Conservation (phyloP, 352 stramenopile species). For the Elongisporangium prolatum region DNA sequence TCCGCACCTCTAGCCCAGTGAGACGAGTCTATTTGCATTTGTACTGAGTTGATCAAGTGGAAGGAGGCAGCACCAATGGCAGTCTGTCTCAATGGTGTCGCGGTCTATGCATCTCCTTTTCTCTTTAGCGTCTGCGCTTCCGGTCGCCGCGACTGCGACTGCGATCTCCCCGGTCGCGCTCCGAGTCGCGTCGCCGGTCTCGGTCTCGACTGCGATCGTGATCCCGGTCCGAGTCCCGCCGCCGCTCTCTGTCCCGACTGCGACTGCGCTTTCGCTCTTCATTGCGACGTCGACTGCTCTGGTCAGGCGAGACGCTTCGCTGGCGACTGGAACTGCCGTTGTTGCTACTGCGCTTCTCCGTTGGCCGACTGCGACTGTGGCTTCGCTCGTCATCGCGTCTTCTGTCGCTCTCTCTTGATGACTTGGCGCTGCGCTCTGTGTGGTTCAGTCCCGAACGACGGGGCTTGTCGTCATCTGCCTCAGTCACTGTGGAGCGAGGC, state of each 20-base stretch:
- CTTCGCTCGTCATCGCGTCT: slow-evolving; percentile 8
- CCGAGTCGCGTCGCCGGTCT: slow-evolving; percentile 1
- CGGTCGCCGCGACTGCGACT: not conserved
- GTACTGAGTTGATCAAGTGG: slow-evolving; percentile 4
- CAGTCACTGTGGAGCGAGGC: slow-evolving; percentile 10
- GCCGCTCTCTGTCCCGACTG: slow-evolving; percentile 6
- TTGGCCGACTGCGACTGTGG: slow-evolving; percentile 1
- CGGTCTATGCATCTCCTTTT: slow-evolving; percentile 2
- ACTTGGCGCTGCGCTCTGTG: slow-evolving; percentile 4
- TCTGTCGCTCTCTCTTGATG: slow-evolving; percentile 6
- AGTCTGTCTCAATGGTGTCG: slow-evolving; percentile 2
- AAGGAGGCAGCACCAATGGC: not conserved
- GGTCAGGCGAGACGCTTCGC: slow-evolving; percentile 9
- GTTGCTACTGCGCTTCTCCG: slow-evolving; percentile 11
- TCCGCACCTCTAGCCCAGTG: slow-evolving; percentile 4
- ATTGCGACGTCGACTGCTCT: slow-evolving; percentile 12
- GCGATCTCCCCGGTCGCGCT: slow-evolving; percentile 6
- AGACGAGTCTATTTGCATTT: slow-evolving; percentile 15
- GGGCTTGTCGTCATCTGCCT: slow-evolving; percentile 1
- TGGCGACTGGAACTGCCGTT: slow-evolving; percentile 5
- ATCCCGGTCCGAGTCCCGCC: slow-evolving; percentile 8
- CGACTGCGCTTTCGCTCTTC: slow-evolving; percentile 9
- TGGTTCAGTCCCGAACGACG: slow-evolving; percentile 9
- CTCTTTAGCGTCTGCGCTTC: slow-evolving; percentile 9
- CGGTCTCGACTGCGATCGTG: slow-evolving; percentile 4